Evolutionary conservation across 202 grass and related monocot genomes (phyloP), one percentile per base, ranked within the genome.

Genomic region (Carex sylvatica): DNA sequence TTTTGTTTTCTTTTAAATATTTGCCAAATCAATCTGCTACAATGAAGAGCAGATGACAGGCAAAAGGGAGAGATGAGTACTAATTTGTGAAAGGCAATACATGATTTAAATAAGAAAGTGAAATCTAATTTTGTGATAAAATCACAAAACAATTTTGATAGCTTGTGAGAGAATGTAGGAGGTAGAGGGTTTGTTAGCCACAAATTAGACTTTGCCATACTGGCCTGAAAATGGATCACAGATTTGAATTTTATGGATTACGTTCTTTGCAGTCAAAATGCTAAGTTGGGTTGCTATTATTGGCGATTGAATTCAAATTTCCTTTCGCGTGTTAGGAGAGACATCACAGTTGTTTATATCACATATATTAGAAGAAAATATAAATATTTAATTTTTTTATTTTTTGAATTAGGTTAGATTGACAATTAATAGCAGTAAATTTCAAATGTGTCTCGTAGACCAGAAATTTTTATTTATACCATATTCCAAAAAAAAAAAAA

Each of bases 31-130:
- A 61, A 71, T 55, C 73, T 86, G 76, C 74, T 20, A 65, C 62
- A 54, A 58, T 70, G 74, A 67, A 46, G 56, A 78, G 79, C 66
- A 80, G 64, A 31, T 36, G 49, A 68, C 13, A 63, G 74, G 77
- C 20, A 54, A 79, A 15, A 9, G 65, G 69, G 71, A 54, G 65
- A 67, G 24, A n/a, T 53, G 65, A 67, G 63, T 9, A 80, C 56
- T 47, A 65, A 80, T 0, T 80, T 49, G 35, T 63, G 36, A 65
- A 19, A 2, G 55, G 77, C 9, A 65, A 77, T 49, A 24, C 28
- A 80, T 42, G 44, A 54, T 70, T 70, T 82, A 82, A 56, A 82
- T 82, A 82, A 82, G 63, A 82, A 26, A 15, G 63, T 35, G n/a
- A 55, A 82, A 35, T 82, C 40, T 82, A 68, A 80, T 46, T 80